A percentile compares a stretch with the other conserved stretches of the same genome.
phyloP scores from a whole-genome alignment of 768 basidiomycete species.

The Saitozyma sp. region DNA sequence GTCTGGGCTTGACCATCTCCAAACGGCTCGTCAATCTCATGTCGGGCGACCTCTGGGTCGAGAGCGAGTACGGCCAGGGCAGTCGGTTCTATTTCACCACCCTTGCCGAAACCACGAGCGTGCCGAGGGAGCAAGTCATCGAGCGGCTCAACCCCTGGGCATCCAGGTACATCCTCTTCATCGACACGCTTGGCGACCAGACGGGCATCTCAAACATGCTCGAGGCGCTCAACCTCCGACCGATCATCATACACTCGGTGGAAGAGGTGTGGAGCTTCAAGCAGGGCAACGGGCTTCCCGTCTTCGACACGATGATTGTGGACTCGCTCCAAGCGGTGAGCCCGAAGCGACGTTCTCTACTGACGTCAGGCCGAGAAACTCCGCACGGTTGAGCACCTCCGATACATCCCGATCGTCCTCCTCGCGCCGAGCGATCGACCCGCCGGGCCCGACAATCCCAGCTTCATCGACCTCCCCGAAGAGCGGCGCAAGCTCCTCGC shows the following conservation, averaged over 20 bases:
- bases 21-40: slow-evolving; percentile 95
- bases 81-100: slow-evolving; percentile 84
- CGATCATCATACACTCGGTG: slow-evolving; percentile 75
- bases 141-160: slow-evolving; percentile 64
- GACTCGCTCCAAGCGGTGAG: slow-evolving; percentile 81
- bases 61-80: slow-evolving; percentile 87
- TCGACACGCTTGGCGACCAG: slow-evolving; percentile 77
- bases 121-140: slow-evolving; percentile 38
- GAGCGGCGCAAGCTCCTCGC: slow-evolving; percentile 42
- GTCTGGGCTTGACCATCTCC: slow-evolving; percentile 93
- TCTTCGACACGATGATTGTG: slow-evolving; percentile 93
- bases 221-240: slow-evolving; percentile 72
- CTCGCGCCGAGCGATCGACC: slow-evolving; percentile 72
- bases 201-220: slow-evolving; percentile 76
- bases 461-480: slow-evolving; percentile 50
- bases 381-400: slow-evolving; percentile 86
- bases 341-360: slow-evolving; percentile 13
- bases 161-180: slow-evolving; percentile 84
- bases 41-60: slow-evolving; percentile 99
- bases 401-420: slow-evolving; percentile 94
- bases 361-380: slow-evolving; percentile 73
- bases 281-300: slow-evolving; percentile 74
- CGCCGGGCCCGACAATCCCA: slow-evolving; percentile 38
- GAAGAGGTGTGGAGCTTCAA: slow-evolving; percentile 58
- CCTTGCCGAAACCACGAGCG: slow-evolving; percentile 40